Base-by-base conservation (phyloP, 179 eudicot genomes). In the Heliamphora pulchella region DNA sequence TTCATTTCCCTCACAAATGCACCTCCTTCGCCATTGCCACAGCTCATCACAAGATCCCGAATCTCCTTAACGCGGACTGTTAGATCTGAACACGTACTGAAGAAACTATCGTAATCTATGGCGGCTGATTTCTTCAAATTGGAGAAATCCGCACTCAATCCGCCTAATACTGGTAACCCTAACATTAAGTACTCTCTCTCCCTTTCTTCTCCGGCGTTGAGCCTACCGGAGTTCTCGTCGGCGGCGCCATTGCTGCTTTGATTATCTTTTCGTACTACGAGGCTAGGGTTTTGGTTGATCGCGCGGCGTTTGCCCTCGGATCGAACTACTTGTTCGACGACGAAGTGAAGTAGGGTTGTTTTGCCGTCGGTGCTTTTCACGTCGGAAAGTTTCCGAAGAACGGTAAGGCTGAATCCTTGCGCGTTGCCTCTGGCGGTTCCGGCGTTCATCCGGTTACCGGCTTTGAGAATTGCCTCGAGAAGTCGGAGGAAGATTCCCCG, bases 351-450 rank as follows among this genome's bases (percentile, higher is more conserved):
- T 71, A 96, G 86, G 46, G 97, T 93, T 3, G 94, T 96, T 79
- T 89, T 89, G 43, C 98, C 94, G 76, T 96, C 92, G 5, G 90
- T 90, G 85, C 97, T 92, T 53, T 94, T 96, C 17, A 91, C 90
- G 62, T 87, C 86, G 0, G 99, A 94, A 43, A 96, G 86, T 84
- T 91, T 96, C 1, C 79, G 81, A 65, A 96, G 89, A 0, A 97
- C 87, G 1, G 85, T 85, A 15, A 94, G 89, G 73, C 91, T 89
- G 51, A 96, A 96, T 3, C 93, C 99, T 86, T 86, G 89, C 4
- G 99, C 97, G 62, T 96, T 81, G 11, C 98, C 98, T 80, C 98
- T 87, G 3, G 91, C 80, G 1, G 99, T 94, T 18, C 99, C 99
- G 0, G 94, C 99, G 74, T 94, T 96, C 85, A 96, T 87, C 17